Evolutionary conservation across 208 protist species (phyloP).

Genomic region (Acanthamoeba culbertsoni): DNA sequence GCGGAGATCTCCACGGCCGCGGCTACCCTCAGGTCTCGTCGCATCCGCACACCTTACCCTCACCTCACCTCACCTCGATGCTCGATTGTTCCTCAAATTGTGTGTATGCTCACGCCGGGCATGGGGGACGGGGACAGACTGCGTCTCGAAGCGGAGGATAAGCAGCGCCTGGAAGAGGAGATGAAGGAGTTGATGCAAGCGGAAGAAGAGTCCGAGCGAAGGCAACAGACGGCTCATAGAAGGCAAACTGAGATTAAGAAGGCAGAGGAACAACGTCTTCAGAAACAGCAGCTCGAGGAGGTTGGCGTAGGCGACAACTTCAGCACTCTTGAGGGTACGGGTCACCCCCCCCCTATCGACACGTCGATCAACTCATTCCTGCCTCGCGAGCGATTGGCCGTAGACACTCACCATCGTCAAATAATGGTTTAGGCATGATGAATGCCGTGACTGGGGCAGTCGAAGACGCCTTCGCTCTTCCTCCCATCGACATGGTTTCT

Average conservation of each 20-base stretch:
- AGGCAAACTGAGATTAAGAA: background rate
- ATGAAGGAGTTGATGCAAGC: constrained; percentile 4
- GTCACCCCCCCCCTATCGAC: background rate
- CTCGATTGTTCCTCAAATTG: too few species aligned
- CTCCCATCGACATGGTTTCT: constrained; percentile 14
- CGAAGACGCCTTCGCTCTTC: constrained; percentile 30
- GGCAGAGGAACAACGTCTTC: background rate
- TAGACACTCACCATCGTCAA: too few species aligned
- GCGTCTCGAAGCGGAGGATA: constrained; percentile 40
- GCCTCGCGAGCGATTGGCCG: too few species aligned
- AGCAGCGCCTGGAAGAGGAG: background rate
- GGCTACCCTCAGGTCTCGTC: background rate
- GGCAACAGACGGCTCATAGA: background rate
- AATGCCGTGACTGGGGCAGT: background rate
- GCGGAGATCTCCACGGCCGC: background rate
- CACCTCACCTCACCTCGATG: background rate
- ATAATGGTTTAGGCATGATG: background rate
- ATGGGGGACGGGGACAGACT: too few species aligned
- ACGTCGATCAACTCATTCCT: background rate
- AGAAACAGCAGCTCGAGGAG: constrained; percentile 39
- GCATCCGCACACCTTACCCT: background rate
- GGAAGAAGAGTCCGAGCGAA: background rate
- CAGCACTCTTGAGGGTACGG: background rate
- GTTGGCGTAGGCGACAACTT: background rate
- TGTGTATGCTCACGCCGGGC: too few species aligned